Evolutionary conservation across 164 flowering plant species (phyloP).

Genomic region (Santalum album): DNA sequence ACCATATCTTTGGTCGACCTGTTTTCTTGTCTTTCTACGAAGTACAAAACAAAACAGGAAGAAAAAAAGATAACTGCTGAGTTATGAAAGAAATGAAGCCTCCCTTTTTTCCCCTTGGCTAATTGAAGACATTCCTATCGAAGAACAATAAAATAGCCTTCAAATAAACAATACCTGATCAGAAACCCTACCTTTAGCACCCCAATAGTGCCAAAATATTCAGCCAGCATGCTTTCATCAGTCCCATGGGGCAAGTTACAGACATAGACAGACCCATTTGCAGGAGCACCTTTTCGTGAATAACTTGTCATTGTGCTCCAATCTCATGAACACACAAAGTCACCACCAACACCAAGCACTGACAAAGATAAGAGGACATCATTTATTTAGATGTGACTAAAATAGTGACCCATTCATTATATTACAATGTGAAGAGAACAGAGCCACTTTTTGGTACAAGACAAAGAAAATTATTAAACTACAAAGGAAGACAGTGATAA

Average conservation of each 20-base stretch:
- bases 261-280: conserved; percentile 80
- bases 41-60: conserved; percentile 7
- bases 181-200: conserved; percentile 78
- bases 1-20: conserved; percentile 89
- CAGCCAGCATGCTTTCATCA: conserved; percentile 87
- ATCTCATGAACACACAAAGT: conserved; percentile 21
- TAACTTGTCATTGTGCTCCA: conserved; percentile 51
- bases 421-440: no score
- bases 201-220: conserved; percentile 97
- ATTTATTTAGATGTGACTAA: no score
- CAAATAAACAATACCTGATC: conserved; percentile 18
- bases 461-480: no score
- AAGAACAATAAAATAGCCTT: no score
- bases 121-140: no score
- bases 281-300: conserved; percentile 46
- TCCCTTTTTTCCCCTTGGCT: no score
- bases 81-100: background rate
- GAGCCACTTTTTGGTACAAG: no score
- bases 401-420: no score
- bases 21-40: conserved; percentile 89
- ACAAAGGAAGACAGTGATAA: no score
- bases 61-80: background rate
- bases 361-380: background rate
- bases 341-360: background rate
- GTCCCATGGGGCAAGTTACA: conserved; percentile 93